These are phyloP conservation scores for Ganoderma meredithae DNA, from an alignment of 1,284 basidiomycete genomes.

Conservation along the genomic window DNA sequence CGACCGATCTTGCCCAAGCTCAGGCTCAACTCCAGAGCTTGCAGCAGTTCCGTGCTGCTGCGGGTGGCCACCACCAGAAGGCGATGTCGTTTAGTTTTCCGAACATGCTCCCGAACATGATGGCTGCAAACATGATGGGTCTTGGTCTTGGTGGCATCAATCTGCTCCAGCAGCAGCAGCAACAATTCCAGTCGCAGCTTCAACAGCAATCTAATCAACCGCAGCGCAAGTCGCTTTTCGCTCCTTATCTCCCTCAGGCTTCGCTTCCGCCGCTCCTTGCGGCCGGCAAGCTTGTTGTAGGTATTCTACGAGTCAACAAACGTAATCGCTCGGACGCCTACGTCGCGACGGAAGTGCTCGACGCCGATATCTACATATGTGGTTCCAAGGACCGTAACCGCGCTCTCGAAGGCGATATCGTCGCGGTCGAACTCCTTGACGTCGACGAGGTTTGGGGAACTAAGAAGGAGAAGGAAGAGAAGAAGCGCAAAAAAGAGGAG, in stretches of 20 bases:
- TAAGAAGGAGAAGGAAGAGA: slow-evolving; percentile 99
- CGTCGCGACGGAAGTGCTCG: slow-evolving; percentile 98
- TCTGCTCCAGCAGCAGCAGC: slow-evolving; percentile 86
- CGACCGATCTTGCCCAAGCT: slow-evolving; percentile 90
- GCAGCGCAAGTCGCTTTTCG: slow-evolving; percentile 98
- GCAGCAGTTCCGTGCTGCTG: slow-evolving; percentile 95
- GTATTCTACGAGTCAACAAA: slow-evolving; percentile 98
- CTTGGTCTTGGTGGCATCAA: slow-evolving; percentile 83
- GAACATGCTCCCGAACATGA: slow-evolving; percentile 95
- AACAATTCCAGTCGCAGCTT: slow-evolving; percentile 89
- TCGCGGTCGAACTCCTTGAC: slow-evolving; percentile 97
- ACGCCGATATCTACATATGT: slow-evolving; percentile 98
- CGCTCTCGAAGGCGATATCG: slow-evolving; percentile 97
- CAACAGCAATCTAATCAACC: slow-evolving; percentile 90
- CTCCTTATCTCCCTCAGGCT: slow-evolving; percentile 97
- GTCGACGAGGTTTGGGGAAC: slow-evolving; percentile 99
- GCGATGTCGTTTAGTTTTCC: slow-evolving; percentile 98
- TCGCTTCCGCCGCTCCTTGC: slow-evolving; percentile 96
- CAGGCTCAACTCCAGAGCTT: slow-evolving; percentile 96
- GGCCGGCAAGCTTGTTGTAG: slow-evolving; percentile 98
- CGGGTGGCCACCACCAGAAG: slow-evolving; percentile 95
- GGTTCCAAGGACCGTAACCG: slow-evolving; percentile 99
- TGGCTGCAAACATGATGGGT: slow-evolving; percentile 95
- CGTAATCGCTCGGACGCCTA: slow-evolving; percentile 99
- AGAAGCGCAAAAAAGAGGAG: slow-evolving; percentile 99